Evolutionary conservation across 257 asterid species (phyloP), one percentile per base, ranked within the genome.

Genomic region (Euphrasia confusa): DNA sequence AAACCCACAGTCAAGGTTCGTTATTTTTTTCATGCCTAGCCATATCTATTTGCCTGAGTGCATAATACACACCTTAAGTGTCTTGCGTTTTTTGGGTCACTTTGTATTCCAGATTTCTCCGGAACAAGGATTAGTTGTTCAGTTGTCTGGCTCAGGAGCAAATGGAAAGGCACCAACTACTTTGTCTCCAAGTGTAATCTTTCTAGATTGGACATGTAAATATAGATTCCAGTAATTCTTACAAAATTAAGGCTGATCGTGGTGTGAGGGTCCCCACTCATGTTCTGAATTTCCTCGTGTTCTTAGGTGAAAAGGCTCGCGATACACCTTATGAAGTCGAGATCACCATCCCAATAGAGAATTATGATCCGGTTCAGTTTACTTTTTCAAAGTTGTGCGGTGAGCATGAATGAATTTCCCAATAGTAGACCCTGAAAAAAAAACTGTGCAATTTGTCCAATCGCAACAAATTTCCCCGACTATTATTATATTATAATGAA

Each of bases 81-180:
- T 52, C 33, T 21, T 60, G 26, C 30, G 7, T 18, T 65, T 56
- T 37, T n/a, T 37, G 11, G 24, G 9, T 12, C 39, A 21, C 39
- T 12, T 66, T 30, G 44, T 44, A 55, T 67, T 59, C 54, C 81
- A 92, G 98, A 76, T 86, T 60, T 80, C 67, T 69, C 98, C 98
- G 0, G 87, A 81, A 63, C 58, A 84, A 72, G 97, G 98, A 60
- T 75, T 92, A 70, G 71, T 81, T 70, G 83, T 86, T 65, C 70
- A 44, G 64, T 72, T 86, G 68, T 89, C 95, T 30, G 97, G 95
- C 66, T 84, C 97, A 21, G 97, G 87, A 72, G 83, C 86, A 78
- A 77, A 80, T 66, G 97, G 95, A 68, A 71, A 45, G 66, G 81
- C 90, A 48, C 98, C 98, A 9, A 86, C 97, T 64, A 86, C 97